phyloP scores from a whole-genome alignment of 768 basidiomycete genomes.

The Strobilomyces confusus region DNA sequence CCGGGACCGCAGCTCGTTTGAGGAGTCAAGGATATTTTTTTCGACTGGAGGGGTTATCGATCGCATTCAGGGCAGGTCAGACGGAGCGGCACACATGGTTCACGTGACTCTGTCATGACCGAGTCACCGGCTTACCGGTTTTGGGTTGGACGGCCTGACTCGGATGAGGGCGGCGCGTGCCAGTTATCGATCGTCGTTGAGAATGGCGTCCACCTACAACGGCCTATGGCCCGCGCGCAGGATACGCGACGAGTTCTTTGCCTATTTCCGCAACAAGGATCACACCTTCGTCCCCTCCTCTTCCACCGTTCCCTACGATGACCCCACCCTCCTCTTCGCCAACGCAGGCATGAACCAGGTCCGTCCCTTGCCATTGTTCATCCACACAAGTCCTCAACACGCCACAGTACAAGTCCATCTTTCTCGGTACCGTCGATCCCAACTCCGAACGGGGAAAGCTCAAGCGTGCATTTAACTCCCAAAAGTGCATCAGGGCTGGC shows the following conservation, averaged over 20 bases:
- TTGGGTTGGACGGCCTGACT: background rate
- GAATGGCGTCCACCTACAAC: slow-evolving; percentile 30
- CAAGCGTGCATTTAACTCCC: slow-evolving; percentile 91
- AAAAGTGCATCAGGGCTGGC: slow-evolving; percentile 98
- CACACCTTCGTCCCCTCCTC: slow-evolving; percentile 92
- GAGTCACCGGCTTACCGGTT: slow-evolving; percentile 8
- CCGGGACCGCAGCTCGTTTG: slow-evolving; percentile 26
- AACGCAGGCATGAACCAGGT: slow-evolving; percentile 99
- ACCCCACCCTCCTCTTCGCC: slow-evolving; percentile 95
- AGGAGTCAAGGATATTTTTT: slow-evolving; percentile 14
- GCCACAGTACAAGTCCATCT: slow-evolving; percentile 87
- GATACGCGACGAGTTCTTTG: slow-evolving; percentile 87
- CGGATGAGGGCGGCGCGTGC: slow-evolving; percentile 7
- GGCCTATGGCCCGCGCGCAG: slow-evolving; percentile 73
- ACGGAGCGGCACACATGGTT: slow-evolving; percentile 8
- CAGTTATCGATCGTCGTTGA: slow-evolving; percentile 23
- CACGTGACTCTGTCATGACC: slow-evolving; percentile 13
- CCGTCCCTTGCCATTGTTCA: slow-evolving; percentile 11
- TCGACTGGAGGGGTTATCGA: slow-evolving; percentile 37
- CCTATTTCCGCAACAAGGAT: slow-evolving; percentile 73
- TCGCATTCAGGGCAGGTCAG: slow-evolving; percentile 42
- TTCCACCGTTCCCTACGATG: slow-evolving; percentile 93
- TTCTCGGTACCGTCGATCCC: slow-evolving; percentile 97
- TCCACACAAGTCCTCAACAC: slow-evolving; percentile 10
- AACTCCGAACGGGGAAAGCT: slow-evolving; percentile 87